A percentile compares a stretch with the other conserved stretches of the same genome.
These are phyloP conservation scores for Globisporangium yorkense DNA, from an alignment of 352 stramenopile genomes.

Conservation along the genomic window DNA sequence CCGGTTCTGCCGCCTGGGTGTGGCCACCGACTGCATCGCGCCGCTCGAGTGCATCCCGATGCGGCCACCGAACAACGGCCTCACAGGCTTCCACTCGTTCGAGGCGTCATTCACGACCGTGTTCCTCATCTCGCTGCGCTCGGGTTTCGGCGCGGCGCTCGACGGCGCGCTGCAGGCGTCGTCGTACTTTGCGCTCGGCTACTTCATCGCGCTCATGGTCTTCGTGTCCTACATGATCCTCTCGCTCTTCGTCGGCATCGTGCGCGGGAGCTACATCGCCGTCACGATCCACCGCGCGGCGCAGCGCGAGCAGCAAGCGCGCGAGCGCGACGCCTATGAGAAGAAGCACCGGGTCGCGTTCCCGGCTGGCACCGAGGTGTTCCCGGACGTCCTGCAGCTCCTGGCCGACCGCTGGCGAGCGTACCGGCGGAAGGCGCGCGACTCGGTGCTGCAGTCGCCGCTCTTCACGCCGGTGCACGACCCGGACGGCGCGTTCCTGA, in stretches of 20 bases:
- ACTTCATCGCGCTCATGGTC: slow-evolving; percentile 75
- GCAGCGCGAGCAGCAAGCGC: slow-evolving; percentile 23
- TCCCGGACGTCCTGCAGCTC: slow-evolving; percentile 55
- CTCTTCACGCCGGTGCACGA: slow-evolving; percentile 38
- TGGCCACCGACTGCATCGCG: slow-evolving; percentile 20
- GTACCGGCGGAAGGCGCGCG: slow-evolving; percentile 20
- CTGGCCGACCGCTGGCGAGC: slow-evolving; percentile 30
- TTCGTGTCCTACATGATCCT: slow-evolving; percentile 86
- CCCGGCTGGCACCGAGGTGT: slow-evolving; percentile 43
- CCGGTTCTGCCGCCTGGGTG: slow-evolving; percentile 41
- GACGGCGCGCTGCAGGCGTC: slow-evolving; percentile 66
- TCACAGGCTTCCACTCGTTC: slow-evolving; percentile 82
- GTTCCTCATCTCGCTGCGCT: slow-evolving; percentile 72
- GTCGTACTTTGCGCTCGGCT: slow-evolving; percentile 72
- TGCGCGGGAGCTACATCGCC: slow-evolving; percentile 72
- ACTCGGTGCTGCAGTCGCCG: slow-evolving; percentile 38
- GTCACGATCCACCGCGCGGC: slow-evolving; percentile 44
- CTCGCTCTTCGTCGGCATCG: slow-evolving; percentile 76
- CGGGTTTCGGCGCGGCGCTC: slow-evolving; percentile 69
- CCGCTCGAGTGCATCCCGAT: slow-evolving; percentile 53
- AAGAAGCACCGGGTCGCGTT: slow-evolving; percentile 49
- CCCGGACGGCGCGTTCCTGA: slow-evolving; percentile 52
- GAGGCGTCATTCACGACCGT: slow-evolving; percentile 76
- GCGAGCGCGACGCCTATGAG: slow-evolving; percentile 30
- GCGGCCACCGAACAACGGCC: slow-evolving; percentile 57